These are phyloP conservation scores for Scalesia atractyloides DNA, from an alignment of 129 eudicot species.

Conservation along the genomic window DNA sequence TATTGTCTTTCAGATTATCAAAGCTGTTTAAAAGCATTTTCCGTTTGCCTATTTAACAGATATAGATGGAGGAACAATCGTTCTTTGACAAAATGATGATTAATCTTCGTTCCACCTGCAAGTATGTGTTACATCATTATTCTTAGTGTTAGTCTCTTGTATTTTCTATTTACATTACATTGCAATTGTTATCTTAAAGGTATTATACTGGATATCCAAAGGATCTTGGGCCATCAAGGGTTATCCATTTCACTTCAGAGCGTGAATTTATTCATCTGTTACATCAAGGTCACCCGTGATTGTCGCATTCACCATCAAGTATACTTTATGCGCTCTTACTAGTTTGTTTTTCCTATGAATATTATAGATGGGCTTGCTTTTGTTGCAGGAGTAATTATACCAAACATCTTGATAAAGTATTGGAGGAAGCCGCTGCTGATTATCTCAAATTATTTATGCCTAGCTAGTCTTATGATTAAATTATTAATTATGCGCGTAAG, in stretches of 20 bases:
- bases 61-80: constrained; percentile 63
- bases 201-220: constrained; percentile 93
- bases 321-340: neutral
- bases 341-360: neutral
- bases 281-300: constrained; percentile 83
- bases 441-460: constrained; percentile 73
- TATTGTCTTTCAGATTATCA: neutral
- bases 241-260: constrained; percentile 88
- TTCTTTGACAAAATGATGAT: constrained; percentile 60
- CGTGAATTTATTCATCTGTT: constrained; percentile 90
- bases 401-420: constrained; percentile 80
- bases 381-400: constrained; percentile 72
- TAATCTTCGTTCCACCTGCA: constrained; percentile 82
- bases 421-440: constrained; percentile 90
- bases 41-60: neutral
- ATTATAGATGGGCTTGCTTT: neutral
- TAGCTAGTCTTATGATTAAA: too few relatives aligned
- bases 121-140: constrained; percentile 40
- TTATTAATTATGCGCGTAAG: constrained; percentile 97
- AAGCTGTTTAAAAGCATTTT: constrained; percentile 10
- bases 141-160: neutral
- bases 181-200: constrained; percentile 38
- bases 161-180: neutral
- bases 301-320: constrained; percentile 92
- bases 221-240: constrained; percentile 87